Conservation (phyloP, 176 grass and related monocot genomes). For the Puccinellia tenuiflora region DNA sequence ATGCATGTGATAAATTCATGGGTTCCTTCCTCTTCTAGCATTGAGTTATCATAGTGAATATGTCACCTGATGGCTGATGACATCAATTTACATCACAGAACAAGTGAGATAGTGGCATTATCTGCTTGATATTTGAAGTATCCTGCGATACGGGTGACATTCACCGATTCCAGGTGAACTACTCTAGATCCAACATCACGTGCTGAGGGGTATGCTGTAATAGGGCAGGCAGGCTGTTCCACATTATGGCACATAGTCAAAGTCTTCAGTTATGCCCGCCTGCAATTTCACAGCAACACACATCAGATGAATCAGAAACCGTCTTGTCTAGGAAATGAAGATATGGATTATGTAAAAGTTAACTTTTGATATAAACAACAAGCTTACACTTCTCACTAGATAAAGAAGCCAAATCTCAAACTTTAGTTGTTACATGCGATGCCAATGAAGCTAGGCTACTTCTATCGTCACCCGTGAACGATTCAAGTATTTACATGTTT, state of each 20-base stretch:
- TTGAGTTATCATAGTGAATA: background rate
- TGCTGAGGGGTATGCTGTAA: background rate
- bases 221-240: background rate
- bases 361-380: background rate
- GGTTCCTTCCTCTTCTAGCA: background rate
- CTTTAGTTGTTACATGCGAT: background rate
- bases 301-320: background rate
- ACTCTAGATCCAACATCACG: conserved; percentile 2
- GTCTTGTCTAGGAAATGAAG: background rate
- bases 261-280: conserved; percentile 86
- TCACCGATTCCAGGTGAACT: background rate
- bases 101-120: background rate
- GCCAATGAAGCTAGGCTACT: background rate
- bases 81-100: background rate
- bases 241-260: conserved; percentile 69
- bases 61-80: background rate
- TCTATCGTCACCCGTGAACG: background rate
- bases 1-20: background rate
- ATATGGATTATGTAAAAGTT: background rate
- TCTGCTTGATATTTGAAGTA: background rate
- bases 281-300: conserved; percentile 29
- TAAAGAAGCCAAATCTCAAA: conserved; percentile 3
- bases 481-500: background rate
- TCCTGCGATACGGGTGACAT: background rate
- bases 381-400: background rate